Percentiles rank a stretch among this genome's conserved stretches.
phyloP scores from a whole-genome alignment of 2,329 filamentous ascomycete genomes.

The Tympanopsis confertula region DNA sequence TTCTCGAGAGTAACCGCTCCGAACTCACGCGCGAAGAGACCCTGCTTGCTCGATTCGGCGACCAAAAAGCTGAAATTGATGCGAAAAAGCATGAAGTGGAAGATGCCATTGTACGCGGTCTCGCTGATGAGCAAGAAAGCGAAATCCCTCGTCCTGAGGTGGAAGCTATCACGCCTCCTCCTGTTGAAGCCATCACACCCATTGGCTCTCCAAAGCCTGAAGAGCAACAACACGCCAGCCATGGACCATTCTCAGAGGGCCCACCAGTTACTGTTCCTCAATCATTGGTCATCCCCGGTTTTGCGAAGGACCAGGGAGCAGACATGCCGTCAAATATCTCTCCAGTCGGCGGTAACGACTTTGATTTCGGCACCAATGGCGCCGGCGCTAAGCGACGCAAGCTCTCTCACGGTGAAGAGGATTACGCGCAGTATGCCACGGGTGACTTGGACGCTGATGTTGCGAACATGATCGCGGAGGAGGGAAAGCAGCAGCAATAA shows the following conservation, averaged over 20 bases:
- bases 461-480: background rate
- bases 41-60: constrained; percentile 48
- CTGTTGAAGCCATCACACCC: background rate
- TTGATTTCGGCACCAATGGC: background rate
- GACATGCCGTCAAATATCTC: background rate
- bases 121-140: constrained; percentile 42
- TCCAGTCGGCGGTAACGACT: background rate
- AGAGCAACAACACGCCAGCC: background rate
- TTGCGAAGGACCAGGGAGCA: background rate
- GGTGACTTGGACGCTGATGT: constrained; percentile 1
- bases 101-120: constrained; percentile 75
- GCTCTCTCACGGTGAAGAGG: background rate
- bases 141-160: background rate
- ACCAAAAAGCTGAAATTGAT: constrained; percentile 64
- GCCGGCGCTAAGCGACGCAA: background rate
- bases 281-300: background rate
- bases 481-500: background rate
- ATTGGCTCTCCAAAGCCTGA: background rate
- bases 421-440: background rate
- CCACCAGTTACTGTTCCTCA: background rate
- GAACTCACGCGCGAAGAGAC: constrained; percentile 61
- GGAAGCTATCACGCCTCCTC: background rate
- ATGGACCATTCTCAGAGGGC: too few relatives aligned
- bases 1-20: constrained; percentile 62
- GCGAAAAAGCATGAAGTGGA: constrained; percentile 80